A percentile compares a stretch with the other conserved stretches of the same genome.
These are phyloP conservation scores for Yarrowia deformans DNA, from an alignment of 805 yeast species.

Conservation along the genomic window DNA sequence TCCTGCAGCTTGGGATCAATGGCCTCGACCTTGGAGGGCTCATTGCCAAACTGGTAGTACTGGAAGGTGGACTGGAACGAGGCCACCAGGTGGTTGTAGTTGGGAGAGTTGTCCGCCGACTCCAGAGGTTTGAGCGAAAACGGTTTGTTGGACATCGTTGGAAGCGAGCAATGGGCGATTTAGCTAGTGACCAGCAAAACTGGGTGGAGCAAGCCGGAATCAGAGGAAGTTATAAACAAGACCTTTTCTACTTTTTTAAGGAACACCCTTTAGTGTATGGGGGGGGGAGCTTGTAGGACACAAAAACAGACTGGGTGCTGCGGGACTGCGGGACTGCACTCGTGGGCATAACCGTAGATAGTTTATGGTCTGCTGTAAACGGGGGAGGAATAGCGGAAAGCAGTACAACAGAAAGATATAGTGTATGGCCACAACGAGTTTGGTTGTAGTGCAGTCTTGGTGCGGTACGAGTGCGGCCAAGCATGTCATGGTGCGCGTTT, in stretches of 20 bases:
- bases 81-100: not conserved
- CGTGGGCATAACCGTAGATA: conserved; percentile 16
- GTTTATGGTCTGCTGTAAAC: not conserved
- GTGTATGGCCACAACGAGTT: not conserved
- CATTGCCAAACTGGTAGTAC: conserved; percentile 21
- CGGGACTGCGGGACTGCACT: not conserved
- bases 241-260: not conserved
- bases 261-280: conserved; percentile 11
- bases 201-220: not conserved
- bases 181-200: too few species aligned
- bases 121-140: conserved; percentile 12
- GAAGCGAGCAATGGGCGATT: too few species aligned
- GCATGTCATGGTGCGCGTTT: not conserved
- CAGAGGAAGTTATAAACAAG: conserved; percentile 1
- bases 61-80: conserved; percentile 2
- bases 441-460: not conserved
- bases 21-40: not conserved
- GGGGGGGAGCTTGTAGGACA: not conserved
- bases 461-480: too few species aligned
- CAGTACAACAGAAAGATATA: not conserved
- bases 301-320: not conserved
- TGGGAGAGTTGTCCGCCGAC: not conserved
- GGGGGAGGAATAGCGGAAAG: not conserved
- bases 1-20: conserved; percentile 13
- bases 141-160: conserved; percentile 11